Evolutionary conservation across 257 asterid species (phyloP), one percentile per base, ranked within the genome.

Genomic region (Nicotiana tabacum): DNA sequence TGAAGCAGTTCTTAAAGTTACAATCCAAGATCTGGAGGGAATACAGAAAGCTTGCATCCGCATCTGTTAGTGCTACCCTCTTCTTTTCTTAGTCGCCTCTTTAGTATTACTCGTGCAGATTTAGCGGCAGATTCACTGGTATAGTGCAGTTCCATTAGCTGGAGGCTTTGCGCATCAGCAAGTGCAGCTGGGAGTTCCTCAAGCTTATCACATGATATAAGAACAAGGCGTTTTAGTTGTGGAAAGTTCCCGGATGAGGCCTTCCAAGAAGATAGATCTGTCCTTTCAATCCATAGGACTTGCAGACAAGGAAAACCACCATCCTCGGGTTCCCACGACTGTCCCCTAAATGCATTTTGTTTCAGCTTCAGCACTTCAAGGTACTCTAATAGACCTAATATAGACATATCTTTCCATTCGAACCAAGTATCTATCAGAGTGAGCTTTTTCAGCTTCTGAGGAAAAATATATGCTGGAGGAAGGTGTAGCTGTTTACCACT

Each of bases 361-460:
- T 86, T 81, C 74, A 86, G 56, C 74, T 86, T 86, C 61, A 86
- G 77, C 33, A 81, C 87, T 33, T 86, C 89, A 16, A 86, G 82
- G 37, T 68, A 32, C 27, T 70, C 67, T 11, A 84, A 77, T 76
- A 29, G 83, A 51, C 84, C 80, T 12, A 86, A 30, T 9, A 82
- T 84, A 5, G 85, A 53, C 82, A 86, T 84, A 29, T 78, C 46
- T 12, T 11, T 18, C 86, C 88, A 86, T 10, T 48, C 70, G n/a
- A 86, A 82, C 32, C 39, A 48, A 16, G 87, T 86, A 12, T 86
- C 82, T 3, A 21, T 11, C 29, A 86, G 35, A 46, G 85, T 83
- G 51, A 86, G 83, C 83, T 57, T 81, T 18, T 62, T 56, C 6
- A 86, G 67, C 30, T 18, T 82, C 46, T n/a, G 58, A 2, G 89